Evolutionary conservation across 495 filamentous ascomycete species (phyloP), one percentile per base, ranked within the genome.

Genomic region (Parathielavia appendiculata): DNA sequence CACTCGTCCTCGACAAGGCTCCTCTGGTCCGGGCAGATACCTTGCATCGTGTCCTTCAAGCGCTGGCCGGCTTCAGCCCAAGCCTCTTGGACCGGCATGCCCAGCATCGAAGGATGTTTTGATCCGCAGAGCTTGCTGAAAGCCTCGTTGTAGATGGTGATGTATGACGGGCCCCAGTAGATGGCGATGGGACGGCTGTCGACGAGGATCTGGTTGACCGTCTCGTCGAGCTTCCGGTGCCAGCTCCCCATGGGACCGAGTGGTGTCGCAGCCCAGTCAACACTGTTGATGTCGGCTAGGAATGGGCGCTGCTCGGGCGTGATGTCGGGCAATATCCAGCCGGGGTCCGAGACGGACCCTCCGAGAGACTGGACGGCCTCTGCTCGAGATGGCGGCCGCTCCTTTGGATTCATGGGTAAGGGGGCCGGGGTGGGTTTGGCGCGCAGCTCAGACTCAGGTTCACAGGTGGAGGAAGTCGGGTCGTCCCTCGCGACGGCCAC

Each of bases 141-240:
- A 0, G 75, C 71, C 54, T 78, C 74, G 61, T 76, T 78, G 63
- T 78, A 76, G 34, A 78, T 66, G 20, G 70, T 64, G n/a, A 56
- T 66, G 76, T 70, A 72, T 55, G 78, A 47, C 8, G 70, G 56
- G 8, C 76, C 75, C 76, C 76, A 77, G 43, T 73, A 79, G 46
- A 74, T 51, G 53, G 83, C 83, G 16, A 83, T 81, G 12, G 84
- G 84, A 62, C 85, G 80, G 35, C 84, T 84, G 63, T 79, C 81
- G 19, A 78, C 82, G 73, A 87, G 83, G 53, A 86, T 81, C 19
- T 85, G 70, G 58, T 80, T 79, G 59, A 79, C 77, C 69, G 84
- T 85, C 52, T 80, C 74, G 36, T 83, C 72, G 17, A 87, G 70
- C 55, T 81, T 78, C 30, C 72, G 66, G 0, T 67, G 66, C 84